These are phyloP conservation scores for Pouteria glomerata DNA, from an alignment of 148 eudicot species.

Conservation along the genomic window DNA sequence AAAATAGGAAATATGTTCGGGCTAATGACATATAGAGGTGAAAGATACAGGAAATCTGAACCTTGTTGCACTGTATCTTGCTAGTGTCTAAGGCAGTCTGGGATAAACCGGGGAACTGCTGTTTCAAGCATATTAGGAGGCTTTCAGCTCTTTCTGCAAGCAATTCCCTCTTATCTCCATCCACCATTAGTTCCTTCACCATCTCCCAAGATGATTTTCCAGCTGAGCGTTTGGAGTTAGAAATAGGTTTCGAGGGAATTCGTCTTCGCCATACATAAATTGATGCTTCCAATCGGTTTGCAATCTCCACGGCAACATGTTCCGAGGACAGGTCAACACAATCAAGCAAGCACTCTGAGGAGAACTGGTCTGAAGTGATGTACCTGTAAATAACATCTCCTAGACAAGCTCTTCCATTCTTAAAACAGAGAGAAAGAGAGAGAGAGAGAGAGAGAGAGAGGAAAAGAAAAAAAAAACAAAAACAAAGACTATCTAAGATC, in stretches of 20 bases:
- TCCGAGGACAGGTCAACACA: background rate
- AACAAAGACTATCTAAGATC: no score
- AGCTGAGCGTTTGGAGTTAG: slow-evolving; percentile 13
- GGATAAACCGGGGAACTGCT: slow-evolving; percentile 42
- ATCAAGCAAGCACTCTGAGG: slow-evolving; percentile 2
- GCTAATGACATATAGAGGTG: no score
- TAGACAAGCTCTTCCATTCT: no score
- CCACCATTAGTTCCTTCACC: slow-evolving; percentile 36
- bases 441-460: no score
- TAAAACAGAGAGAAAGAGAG: no score
- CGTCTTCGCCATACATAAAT: background rate
- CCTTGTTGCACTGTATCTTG: slow-evolving; percentile 41
- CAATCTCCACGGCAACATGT: background rate
- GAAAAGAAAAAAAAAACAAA: no score
- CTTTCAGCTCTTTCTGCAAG: slow-evolving; percentile 26
- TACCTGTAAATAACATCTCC: no score
- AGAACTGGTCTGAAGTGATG: no score
- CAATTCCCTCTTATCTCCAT: slow-evolving; percentile 37
- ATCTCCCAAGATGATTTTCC: slow-evolving; percentile 15
- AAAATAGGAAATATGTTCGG: no score
- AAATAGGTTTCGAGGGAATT: background rate
- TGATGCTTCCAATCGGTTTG: background rate
- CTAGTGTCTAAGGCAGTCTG: slow-evolving; percentile 42
- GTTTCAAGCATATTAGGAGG: slow-evolving; percentile 16
- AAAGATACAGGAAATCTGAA: no score